A percentile compares a stretch with the other conserved stretches of the same genome.
These are phyloP conservation scores for Chaetomiaceae sp. DNA, from an alignment of 2,329 filamentous ascomycete genomes.

Conservation along the genomic window DNA sequence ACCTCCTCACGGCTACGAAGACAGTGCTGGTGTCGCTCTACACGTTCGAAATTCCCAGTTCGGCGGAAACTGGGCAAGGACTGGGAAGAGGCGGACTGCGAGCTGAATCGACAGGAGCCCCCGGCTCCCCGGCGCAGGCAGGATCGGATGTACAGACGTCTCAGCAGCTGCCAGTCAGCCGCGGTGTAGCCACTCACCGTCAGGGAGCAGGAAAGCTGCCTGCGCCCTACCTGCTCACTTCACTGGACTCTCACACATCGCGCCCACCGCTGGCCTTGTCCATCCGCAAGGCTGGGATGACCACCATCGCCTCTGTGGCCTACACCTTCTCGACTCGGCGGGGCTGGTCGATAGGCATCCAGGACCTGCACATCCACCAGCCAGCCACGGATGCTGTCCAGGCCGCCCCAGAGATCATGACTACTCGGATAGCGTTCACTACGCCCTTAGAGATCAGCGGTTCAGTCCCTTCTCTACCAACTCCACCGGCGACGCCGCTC, in stretches of 20 bases:
- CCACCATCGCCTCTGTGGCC: constrained; percentile 74
- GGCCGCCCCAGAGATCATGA: constrained; percentile 30
- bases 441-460: constrained; percentile 17
- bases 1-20: constrained; percentile 71
- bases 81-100: neutral
- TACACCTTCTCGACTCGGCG: constrained; percentile 74
- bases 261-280: constrained; percentile 76
- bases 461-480: constrained; percentile 12
- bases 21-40: constrained; percentile 72
- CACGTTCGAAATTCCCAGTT: constrained; percentile 43
- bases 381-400: constrained; percentile 13
- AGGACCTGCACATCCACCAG: constrained; percentile 65
- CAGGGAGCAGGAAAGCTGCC: constrained; percentile 14
- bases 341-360: constrained; percentile 87
- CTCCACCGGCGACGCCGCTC: constrained; percentile 25
- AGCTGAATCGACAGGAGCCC: neutral
- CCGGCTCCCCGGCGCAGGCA: neutral
- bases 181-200: no score
- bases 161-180: no score
- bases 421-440: constrained; percentile 38
- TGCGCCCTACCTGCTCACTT: constrained; percentile 60
- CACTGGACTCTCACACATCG: constrained; percentile 73
- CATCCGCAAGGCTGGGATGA: constrained; percentile 58
- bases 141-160: no score
- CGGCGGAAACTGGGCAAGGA: constrained; percentile 8